A percentile compares a stretch with the other conserved stretches of the same genome.
Conservation (phyloP, 108 stramenopile genomes). For the Nannochloropsis oceanica region DNA sequence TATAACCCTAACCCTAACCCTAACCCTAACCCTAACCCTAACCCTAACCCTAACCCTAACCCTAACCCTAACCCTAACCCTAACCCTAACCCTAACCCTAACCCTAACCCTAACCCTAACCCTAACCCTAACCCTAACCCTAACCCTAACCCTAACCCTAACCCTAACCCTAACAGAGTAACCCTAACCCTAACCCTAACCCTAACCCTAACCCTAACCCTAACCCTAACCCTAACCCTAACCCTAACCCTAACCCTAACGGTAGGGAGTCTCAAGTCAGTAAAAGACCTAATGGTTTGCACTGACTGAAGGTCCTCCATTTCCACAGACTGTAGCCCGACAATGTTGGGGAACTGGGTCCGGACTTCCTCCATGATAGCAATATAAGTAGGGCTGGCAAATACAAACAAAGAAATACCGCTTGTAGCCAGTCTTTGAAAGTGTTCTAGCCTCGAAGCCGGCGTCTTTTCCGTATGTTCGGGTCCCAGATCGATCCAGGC, state of each 20-base stretch:
- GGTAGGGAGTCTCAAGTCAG: neutral
- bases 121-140: neutral
- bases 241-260: neutral
- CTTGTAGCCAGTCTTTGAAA: too few relatives aligned
- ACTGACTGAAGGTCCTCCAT: neutral
- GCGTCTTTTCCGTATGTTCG: neutral
- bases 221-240: neutral
- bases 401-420: too few relatives aligned
- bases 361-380: neutral
- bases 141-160: neutral
- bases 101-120: neutral
- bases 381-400: too few relatives aligned
- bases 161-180: too few relatives aligned
- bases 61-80: neutral
- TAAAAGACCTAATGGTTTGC: neutral
- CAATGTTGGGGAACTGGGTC: too few relatives aligned
- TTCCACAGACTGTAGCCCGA: too few relatives aligned
- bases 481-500: too few relatives aligned
- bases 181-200: neutral
- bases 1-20: neutral
- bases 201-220: neutral
- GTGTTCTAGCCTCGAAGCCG: neutral
- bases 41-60: neutral
- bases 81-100: neutral
- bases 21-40: too few relatives aligned